phyloP scores from a whole-genome alignment of 306 rosid species.

The Comarum palustre region DNA sequence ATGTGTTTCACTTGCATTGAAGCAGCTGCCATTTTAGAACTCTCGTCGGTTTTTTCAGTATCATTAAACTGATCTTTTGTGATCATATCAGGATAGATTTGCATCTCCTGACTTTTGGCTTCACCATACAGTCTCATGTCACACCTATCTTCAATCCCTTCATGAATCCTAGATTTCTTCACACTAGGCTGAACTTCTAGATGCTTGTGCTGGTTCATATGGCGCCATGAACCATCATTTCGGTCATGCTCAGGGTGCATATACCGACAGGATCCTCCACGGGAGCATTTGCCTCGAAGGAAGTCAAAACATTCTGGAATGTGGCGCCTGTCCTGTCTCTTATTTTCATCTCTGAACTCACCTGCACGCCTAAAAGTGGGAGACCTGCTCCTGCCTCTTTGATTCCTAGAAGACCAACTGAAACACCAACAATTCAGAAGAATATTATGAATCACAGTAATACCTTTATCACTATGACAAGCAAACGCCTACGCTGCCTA shows the following conservation, averaged over 20 bases:
- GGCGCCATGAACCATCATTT: conserved; percentile 56
- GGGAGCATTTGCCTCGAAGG: conserved; percentile 67
- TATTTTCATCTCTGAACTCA: conserved; percentile 48
- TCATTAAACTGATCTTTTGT: conserved; percentile 31
- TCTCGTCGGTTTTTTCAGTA: conserved; percentile 30
- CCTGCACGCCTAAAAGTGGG: conserved; percentile 60
- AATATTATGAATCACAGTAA: conserved; percentile 22
- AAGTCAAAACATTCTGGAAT: conserved; percentile 61
- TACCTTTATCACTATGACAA: not conserved
- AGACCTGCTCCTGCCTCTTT: conserved; percentile 85
- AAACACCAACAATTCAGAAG: conserved; percentile 32
- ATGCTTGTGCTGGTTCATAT: conserved; percentile 48
- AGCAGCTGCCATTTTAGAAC: conserved; percentile 38
- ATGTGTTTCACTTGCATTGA: conserved; percentile 30
- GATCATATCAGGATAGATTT: conserved; percentile 29
- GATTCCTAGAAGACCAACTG: conserved; percentile 73
- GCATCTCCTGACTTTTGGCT: conserved; percentile 42
- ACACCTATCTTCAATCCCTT: conserved; percentile 30
- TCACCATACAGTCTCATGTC: conserved; percentile 32
- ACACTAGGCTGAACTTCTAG: conserved; percentile 37
- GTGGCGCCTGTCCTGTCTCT: conserved; percentile 56
- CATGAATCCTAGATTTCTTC: conserved; percentile 38
- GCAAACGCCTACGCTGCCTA: conserved; percentile 16
- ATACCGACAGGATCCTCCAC: conserved; percentile 80
- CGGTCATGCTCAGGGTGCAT: conserved; percentile 60